These are phyloP conservation scores for Hordeum pubiflorum DNA, from an alignment of 202 grass and related monocot species.

Conservation along the genomic window DNA sequence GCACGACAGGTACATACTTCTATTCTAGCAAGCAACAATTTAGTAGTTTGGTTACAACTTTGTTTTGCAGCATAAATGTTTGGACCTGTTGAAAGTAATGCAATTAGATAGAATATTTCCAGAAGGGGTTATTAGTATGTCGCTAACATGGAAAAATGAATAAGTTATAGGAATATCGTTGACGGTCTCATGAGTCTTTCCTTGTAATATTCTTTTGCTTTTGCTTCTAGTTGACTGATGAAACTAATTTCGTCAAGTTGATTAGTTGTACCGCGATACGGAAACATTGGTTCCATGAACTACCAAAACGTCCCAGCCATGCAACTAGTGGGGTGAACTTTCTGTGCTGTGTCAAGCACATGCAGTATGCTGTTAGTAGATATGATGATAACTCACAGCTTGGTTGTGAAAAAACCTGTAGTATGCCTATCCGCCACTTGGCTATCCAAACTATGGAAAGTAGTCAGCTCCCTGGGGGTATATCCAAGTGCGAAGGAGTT, in stretches of 20 bases:
- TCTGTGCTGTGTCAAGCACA: background rate
- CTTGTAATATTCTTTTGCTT: background rate
- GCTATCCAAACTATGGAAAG: background rate
- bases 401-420: background rate
- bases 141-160: background rate
- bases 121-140: background rate
- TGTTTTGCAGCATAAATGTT: background rate
- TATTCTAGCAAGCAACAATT: background rate
- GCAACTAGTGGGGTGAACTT: background rate
- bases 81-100: background rate
- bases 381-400: background rate
- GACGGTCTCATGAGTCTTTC: background rate
- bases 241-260: background rate
- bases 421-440: background rate
- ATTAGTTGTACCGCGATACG: background rate
- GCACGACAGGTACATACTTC: conserved; percentile 7
- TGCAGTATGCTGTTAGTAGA: background rate
- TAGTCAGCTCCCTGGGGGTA: background rate
- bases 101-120: background rate
- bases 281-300: background rate
- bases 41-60: background rate
- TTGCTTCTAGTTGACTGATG: background rate
- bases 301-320: background rate
- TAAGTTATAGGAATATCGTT: background rate
- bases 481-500: background rate